phyloP scores from a whole-genome alignment of 805 yeast species.

The Kluyveromyces siamensis region DNA sequence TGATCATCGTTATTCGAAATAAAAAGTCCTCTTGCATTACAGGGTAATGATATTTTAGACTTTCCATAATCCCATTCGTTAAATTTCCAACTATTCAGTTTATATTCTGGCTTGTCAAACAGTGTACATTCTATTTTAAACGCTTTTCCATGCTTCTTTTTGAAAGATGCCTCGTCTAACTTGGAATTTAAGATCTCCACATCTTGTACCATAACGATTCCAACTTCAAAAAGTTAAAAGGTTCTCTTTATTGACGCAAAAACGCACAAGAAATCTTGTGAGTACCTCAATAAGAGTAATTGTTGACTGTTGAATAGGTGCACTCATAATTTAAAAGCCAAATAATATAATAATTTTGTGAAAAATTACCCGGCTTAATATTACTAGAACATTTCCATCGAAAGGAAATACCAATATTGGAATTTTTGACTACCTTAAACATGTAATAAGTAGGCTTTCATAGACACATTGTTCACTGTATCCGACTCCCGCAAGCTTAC shows the following conservation, averaged over 20 bases:
- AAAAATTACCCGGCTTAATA: not conserved
- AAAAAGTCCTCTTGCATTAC: constrained; percentile 79
- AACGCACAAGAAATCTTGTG: too few relatives aligned
- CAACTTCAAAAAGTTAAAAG: not conserved
- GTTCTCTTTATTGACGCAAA: too few relatives aligned
- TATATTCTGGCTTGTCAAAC: constrained; percentile 13
- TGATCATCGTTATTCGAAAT: constrained; percentile 30
- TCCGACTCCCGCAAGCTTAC: too few relatives aligned
- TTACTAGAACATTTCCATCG: not conserved
- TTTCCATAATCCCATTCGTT: constrained; percentile 81
- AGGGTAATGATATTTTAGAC: constrained; percentile 47
- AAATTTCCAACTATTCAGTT: constrained; percentile 63
- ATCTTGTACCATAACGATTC: not conserved
- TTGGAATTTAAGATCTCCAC: constrained; percentile 10
- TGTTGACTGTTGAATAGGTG: too few relatives aligned
- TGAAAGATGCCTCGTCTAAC: constrained; percentile 16
- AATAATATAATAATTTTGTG: too few relatives aligned
- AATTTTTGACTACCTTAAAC: not conserved
- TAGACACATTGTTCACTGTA: too few relatives aligned
- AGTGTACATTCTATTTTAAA: constrained; percentile 21
- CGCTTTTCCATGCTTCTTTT: constrained; percentile 27
- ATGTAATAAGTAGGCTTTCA: too few relatives aligned
- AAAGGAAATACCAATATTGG: not conserved
- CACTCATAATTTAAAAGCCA: too few relatives aligned
- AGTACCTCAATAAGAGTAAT: too few relatives aligned